Evolutionary conservation across 2,329 filamentous ascomycete species (phyloP).

Genomic region (Colletotrichum orchidophilum): DNA sequence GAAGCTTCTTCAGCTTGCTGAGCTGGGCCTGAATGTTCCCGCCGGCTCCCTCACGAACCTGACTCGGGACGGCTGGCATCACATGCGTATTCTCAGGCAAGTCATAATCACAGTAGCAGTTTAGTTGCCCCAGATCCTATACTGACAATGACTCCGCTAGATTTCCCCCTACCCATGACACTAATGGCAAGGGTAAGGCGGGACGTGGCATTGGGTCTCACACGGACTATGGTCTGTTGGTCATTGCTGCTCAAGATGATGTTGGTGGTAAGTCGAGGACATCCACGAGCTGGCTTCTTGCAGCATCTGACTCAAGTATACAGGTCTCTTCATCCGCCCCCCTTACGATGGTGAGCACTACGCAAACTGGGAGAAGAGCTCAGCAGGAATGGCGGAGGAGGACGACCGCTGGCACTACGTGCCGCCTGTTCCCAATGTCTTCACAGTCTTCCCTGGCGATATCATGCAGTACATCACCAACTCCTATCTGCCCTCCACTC

Average conservation of each 20-base stretch:
- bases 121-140: neutral
- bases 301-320: neutral
- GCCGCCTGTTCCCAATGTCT: slow-evolving; percentile 52
- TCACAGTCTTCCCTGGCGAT: slow-evolving; percentile 62
- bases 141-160: slow-evolving; percentile 32
- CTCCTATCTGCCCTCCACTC: slow-evolving; percentile 55
- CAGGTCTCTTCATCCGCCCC: slow-evolving; percentile 56
- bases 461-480: slow-evolving; percentile 63
- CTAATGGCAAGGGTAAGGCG: slow-evolving; percentile 58
- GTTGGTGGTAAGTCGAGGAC: slow-evolving; percentile 50
- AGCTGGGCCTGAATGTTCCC: slow-evolving; percentile 53
- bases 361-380: slow-evolving; percentile 56
- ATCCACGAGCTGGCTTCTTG: too few species aligned
- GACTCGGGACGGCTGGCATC: slow-evolving; percentile 61
- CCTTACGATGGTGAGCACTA: slow-evolving; percentile 50
- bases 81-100: slow-evolving; percentile 57
- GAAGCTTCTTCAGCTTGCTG: slow-evolving; percentile 55
- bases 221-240: slow-evolving; percentile 61
- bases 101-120: slow-evolving; percentile 4
- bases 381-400: slow-evolving; percentile 54
- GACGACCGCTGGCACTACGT: slow-evolving; percentile 58
- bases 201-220: slow-evolving; percentile 62
- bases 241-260: slow-evolving; percentile 59
- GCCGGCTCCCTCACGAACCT: slow-evolving; percentile 50
- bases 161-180: slow-evolving; percentile 44